Percentiles rank a stretch among this genome's conserved stretches.
phyloP scores from a whole-genome alignment of 768 basidiomycete genomes.

The Xerocomus brunneocitrinus region DNA sequence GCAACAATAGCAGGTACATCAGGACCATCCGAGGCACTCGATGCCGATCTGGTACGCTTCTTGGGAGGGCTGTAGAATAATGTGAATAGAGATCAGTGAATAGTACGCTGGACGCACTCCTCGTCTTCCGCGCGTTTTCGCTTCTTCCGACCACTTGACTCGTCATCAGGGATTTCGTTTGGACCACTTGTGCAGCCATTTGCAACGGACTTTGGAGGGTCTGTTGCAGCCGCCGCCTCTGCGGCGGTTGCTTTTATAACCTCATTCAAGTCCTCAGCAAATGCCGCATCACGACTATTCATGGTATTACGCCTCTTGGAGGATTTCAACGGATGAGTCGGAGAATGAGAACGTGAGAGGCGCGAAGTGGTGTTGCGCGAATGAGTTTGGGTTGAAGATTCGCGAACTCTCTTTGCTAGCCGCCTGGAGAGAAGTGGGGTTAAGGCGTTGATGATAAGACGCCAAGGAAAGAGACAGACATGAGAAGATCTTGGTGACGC shows the following conservation, averaged over 20 bases:
- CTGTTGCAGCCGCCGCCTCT: constrained; percentile 56
- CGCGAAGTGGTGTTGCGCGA: constrained; percentile 59
- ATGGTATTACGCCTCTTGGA: constrained; percentile 92
- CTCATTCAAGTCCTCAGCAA: constrained; percentile 83
- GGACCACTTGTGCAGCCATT: constrained; percentile 40
- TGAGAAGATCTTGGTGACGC: constrained; percentile 74
- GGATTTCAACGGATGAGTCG: constrained; percentile 53
- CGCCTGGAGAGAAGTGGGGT: constrained; percentile 40
- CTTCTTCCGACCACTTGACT: constrained; percentile 53
- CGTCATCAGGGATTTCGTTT: constrained; percentile 45
- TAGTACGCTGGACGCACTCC: constrained; percentile 40
- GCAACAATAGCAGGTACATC: constrained; percentile 36
- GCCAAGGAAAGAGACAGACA: constrained; percentile 45
- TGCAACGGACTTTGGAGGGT: constrained; percentile 31
- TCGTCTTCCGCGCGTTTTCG: constrained; percentile 76
- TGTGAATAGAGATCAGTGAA: constrained; percentile 5
- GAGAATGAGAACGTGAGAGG: constrained; percentile 73
- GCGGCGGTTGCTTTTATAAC: constrained; percentile 70
- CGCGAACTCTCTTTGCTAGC: constrained; percentile 58
- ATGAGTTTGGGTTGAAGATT: constrained; percentile 55
- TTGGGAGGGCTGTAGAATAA: constrained; percentile 40
- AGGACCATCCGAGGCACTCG: constrained; percentile 59
- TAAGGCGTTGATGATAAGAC: constrained; percentile 17
- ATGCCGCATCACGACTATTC: constrained; percentile 94
- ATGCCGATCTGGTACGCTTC: constrained; percentile 76